Evolutionary conservation across 108 stramenopile genomes (phyloP).

Genomic region (Nitzschia inconspicua): DNA sequence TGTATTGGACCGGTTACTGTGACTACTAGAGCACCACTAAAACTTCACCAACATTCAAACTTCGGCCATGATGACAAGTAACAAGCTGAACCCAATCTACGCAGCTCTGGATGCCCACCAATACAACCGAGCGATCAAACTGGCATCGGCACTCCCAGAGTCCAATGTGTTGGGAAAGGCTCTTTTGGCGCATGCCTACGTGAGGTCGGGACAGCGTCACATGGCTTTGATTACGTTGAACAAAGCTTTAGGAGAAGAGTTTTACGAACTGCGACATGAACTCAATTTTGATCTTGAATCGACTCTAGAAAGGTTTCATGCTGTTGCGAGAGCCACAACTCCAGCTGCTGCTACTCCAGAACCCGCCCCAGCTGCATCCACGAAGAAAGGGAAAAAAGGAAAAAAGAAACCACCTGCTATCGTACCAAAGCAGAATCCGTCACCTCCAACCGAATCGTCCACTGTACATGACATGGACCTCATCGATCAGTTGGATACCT

Average conservation of each 20-base stretch:
- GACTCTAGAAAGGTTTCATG: conserved; percentile 21
- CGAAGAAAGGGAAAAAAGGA: conserved; percentile 36
- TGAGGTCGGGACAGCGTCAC: conserved; percentile 47
- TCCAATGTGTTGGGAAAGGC: conserved; percentile 47
- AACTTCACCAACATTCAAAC: not conserved
- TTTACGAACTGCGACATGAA: not conserved
- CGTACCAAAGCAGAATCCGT: not conserved
- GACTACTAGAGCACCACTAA: not conserved
- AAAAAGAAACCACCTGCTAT: conserved; percentile 25
- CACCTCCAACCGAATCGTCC: not conserved
- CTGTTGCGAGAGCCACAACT: not conserved
- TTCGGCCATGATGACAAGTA: conserved; percentile 1
- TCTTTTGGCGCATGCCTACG: conserved; percentile 58
- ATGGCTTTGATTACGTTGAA: conserved; percentile 45
- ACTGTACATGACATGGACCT: conserved; percentile 16
- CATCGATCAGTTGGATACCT: conserved; percentile 26
- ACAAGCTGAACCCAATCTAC: conserved; percentile 65
- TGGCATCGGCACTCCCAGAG: conserved; percentile 46
- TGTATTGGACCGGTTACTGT: no score
- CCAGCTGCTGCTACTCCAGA: conserved; percentile 1
- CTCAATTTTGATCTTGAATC: conserved; percentile 27
- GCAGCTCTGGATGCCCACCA: conserved; percentile 59
- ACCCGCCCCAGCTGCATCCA: conserved; percentile 8
- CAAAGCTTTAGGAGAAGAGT: conserved; percentile 33
- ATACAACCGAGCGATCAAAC: conserved; percentile 63